These are phyloP conservation scores for Pseudocercospora crystallina DNA, from an alignment of 2,329 filamentous ascomycete species.

Conservation along the genomic window DNA sequence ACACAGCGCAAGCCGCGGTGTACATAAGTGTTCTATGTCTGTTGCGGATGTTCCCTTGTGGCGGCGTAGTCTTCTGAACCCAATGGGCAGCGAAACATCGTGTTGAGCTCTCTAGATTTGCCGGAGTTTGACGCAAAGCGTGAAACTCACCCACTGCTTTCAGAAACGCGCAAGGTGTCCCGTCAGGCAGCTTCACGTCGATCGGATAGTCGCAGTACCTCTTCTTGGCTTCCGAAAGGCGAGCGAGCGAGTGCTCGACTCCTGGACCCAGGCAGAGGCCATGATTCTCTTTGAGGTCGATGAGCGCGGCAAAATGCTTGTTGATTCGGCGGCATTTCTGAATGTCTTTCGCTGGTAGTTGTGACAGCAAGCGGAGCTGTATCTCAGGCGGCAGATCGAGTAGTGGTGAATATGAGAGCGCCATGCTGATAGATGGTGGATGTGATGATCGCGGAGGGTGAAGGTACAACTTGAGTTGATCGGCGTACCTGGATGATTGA, in stretches of 20 bases:
- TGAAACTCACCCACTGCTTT: not conserved
- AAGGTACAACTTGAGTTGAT: too few relatives aligned
- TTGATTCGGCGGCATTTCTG: conserved; percentile 8
- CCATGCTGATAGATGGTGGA: too few relatives aligned
- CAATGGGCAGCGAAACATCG: too few relatives aligned
- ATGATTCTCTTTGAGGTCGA: conserved; percentile 3
- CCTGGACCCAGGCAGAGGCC: not conserved
- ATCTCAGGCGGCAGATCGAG: conserved; percentile 5
- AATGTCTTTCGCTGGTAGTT: not conserved
- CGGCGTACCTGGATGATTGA: too few relatives aligned
- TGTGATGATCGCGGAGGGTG: too few relatives aligned
- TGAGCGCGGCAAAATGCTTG: not conserved
- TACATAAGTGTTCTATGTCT: too few relatives aligned
- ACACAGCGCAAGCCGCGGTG: too few relatives aligned
- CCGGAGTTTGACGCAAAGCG: too few relatives aligned
- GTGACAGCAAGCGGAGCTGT: conserved; percentile 1
- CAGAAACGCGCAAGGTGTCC: not conserved
- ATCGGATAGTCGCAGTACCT: not conserved
- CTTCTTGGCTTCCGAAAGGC: not conserved
- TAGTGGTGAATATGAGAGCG: not conserved
- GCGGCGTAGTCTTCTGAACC: too few relatives aligned
- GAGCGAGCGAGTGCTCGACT: not conserved
- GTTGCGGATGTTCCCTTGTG: too few relatives aligned
- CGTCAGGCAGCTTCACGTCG: not conserved
- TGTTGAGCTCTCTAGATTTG: too few relatives aligned